Base-by-base conservation (phyloP, 192 early-diverging fungal genomes). In the Globomyces pollinis-pini region DNA sequence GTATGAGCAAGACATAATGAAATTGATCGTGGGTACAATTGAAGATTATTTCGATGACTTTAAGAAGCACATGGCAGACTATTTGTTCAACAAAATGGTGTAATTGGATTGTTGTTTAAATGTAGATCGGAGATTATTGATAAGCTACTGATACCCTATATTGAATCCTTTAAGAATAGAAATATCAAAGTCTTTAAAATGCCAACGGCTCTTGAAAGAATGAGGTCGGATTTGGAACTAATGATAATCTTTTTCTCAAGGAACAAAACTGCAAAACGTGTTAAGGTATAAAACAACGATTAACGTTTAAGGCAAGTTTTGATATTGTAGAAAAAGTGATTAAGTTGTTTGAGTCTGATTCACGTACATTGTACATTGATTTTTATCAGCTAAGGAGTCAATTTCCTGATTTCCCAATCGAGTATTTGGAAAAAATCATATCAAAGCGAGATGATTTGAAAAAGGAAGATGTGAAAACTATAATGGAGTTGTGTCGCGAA, bases 21-120 rank as follows among this genome's bases (percentile, higher is more conserved):
- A 81, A 42, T 72, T 88, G 1, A 84, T 99, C 21, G 83, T 96
- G 16, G 92, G 85, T 54, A 98, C 94, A 16, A 70, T 98, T n/a
- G 88, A 89, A 62, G 96, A 99, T 69, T 98, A 99, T 73, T 86
- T 80, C 60, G 73, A 81, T 29, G 94, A 99, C 63, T 94, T 92
- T 60, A 79, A 81, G 56, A 75, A 75, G 53, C 86, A 91, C 61
- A 72, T 99, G 75, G 81, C 93, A 63, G 86, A 90, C 54, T 91
- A 91, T 64, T 72, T 99, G 60, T 91, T 91, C 75, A 79, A 75
- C 57, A 92, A 89, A 55, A 73, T n/a, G n/a, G n/a, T n/a, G n/a
- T n/a, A n/a, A n/a, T n/a, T n/a, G n/a, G n/a, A n/a, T n/a, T n/a
- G n/a, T n/a, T n/a, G n/a, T n/a, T n/a, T n/a, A n/a, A n/a, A n/a